Conservation (phyloP, 2,329 filamentous ascomycete species). For the Arthrobotrys sinensis region DNA sequence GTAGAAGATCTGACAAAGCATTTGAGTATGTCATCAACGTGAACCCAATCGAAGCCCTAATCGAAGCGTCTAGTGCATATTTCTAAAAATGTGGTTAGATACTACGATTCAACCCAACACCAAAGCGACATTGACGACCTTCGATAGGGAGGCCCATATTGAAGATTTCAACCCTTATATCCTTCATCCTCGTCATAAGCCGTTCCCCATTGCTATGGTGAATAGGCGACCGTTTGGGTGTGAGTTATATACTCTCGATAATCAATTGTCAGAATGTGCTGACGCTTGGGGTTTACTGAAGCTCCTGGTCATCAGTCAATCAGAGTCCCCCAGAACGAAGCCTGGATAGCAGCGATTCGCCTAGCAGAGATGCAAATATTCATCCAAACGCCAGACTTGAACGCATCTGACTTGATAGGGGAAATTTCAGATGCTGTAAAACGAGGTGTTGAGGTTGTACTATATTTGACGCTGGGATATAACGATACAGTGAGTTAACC, state of each 20-base stretch:
- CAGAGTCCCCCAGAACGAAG: conserved; percentile 78
- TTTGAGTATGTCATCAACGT: conserved; percentile 32
- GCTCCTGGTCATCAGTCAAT: conserved; percentile 52
- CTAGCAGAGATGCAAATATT: conserved; percentile 78
- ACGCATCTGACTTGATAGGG: conserved; percentile 78
- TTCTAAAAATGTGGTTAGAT: conserved; percentile 66
- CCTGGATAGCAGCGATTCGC: conserved; percentile 79
- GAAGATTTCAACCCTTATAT: conserved; percentile 79
- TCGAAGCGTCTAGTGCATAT: background rate
- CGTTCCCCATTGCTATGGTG: conserved; percentile 80
- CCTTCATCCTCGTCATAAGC: conserved; percentile 71
- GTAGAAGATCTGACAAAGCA: conserved; percentile 48
- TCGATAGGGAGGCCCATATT: conserved; percentile 72
- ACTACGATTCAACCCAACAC: conserved; percentile 73
- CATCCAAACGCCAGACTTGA: conserved; percentile 84
- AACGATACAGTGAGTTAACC: conserved; percentile 75
- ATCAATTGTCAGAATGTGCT: background rate
- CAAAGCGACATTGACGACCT: conserved; percentile 65
- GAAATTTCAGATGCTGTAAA: conserved; percentile 77
- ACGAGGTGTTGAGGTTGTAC: conserved; percentile 77
- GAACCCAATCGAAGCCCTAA: background rate
- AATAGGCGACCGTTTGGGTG: conserved; percentile 74
- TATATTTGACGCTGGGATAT: conserved; percentile 83
- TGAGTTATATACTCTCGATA: conserved; percentile 10
- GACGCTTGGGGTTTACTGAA: background rate